These are phyloP conservation scores for Noccaea caerulescens DNA, from an alignment of 345 rosid species.

Conservation along the genomic window DNA sequence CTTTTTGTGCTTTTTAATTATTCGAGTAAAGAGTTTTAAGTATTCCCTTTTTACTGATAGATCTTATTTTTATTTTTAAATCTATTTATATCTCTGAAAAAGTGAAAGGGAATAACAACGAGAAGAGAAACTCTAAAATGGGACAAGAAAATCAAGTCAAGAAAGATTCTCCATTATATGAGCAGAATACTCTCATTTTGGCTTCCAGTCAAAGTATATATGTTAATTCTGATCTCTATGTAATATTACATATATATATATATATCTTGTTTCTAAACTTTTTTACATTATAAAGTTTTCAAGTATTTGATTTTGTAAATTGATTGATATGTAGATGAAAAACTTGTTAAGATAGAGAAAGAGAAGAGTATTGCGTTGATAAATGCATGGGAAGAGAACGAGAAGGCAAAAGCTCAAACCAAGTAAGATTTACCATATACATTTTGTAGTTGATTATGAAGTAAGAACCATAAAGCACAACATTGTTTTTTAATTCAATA, in stretches of 20 bases:
- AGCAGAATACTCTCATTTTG: constrained; percentile 15
- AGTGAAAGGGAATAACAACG: constrained; percentile 6
- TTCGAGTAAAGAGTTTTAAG: neutral
- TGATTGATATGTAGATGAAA: constrained; percentile 25
- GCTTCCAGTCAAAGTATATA: constrained; percentile 43
- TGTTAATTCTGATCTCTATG: neutral
- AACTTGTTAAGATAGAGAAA: constrained; percentile 54
- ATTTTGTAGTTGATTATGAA: neutral
- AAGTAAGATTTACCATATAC: constrained; percentile 52
- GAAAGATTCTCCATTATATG: constrained; percentile 30
- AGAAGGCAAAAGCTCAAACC: constrained; percentile 79
- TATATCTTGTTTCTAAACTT: neutral
- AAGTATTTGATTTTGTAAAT: neutral
- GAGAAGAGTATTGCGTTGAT: constrained; percentile 70
- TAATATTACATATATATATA: neutral
- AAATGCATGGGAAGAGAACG: constrained; percentile 86
- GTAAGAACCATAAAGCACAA: neutral
- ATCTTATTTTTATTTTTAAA: neutral
- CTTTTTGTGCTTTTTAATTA: neutral
- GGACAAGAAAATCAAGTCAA: constrained; percentile 29
- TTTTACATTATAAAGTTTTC: neutral
- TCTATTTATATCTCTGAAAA: neutral
- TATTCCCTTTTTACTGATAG: neutral
- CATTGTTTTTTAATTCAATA: neutral
- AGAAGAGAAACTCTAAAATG: constrained; percentile 33